Evolutionary conservation across 305 asterid species (phyloP).

Genomic region (Fraxinus greggii): DNA sequence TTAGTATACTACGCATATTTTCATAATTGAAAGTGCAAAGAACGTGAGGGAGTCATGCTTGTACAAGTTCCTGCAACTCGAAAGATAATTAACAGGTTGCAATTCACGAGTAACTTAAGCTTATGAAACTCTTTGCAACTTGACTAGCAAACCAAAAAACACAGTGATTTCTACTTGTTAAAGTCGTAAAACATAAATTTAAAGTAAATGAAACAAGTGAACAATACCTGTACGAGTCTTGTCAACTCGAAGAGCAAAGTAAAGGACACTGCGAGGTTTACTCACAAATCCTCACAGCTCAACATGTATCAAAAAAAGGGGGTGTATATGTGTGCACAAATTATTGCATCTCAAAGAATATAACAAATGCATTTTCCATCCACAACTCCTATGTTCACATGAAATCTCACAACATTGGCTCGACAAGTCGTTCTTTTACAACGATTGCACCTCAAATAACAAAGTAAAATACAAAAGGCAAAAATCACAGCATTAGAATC

Average conservation of each 20-base stretch:
- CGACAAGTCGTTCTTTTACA: background rate
- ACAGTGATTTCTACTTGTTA: background rate
- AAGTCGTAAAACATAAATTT: background rate
- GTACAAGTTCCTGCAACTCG: background rate
- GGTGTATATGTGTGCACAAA: background rate
- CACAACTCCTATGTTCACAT: background rate
- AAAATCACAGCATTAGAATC: background rate
- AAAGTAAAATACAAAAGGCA: background rate
- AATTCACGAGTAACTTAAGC: background rate
- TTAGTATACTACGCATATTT: too few species aligned
- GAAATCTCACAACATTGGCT: background rate
- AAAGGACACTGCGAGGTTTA: background rate
- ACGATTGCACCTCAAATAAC: background rate
- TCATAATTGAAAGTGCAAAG: background rate
- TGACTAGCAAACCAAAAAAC: background rate
- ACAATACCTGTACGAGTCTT: background rate
- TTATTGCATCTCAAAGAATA: background rate
- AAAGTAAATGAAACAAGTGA: background rate
- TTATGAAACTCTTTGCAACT: background rate
- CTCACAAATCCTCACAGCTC: background rate
- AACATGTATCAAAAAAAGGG: too few species aligned
- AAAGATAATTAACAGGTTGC: background rate
- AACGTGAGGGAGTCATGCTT: background rate
- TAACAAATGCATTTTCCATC: background rate
- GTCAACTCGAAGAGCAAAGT: background rate